Base-by-base conservation (phyloP, 805 yeast species). In the Candida pseudoglaebosa region DNA sequence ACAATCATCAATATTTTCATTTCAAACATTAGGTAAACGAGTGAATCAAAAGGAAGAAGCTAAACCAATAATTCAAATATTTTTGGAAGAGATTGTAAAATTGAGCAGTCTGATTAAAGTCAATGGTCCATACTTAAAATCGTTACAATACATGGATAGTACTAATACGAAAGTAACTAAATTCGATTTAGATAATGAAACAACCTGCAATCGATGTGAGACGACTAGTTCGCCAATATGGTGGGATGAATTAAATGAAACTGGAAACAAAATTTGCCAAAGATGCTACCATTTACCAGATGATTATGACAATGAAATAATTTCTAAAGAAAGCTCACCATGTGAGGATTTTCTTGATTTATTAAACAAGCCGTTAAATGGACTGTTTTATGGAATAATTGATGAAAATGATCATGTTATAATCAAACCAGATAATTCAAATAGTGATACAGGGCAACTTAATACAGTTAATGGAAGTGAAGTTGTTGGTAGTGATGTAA, bases 31-130 rank as follows among this genome's bases (percentile, higher is more conserved):
- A 4, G 76, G 62, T n/a, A 65, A 50, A 43, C 39, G 64, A 44
- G 53, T 34, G 14, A 47, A 46, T 37, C 45, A 55, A 4, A 47
- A 61, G 43, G 63, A 61, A 28, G 61, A 52, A 18, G 15, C 34
- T 7, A 55, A 51, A 37, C 67, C 81, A 16, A 46, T 74, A 21
- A 48, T 75, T 9, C 63, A 57, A 42, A 48, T 65, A 26, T 75
- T 61, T 53, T 48, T 62, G 28, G 70, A 60, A 37, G 79, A 65
- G 41, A 24, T 63, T 9, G 31, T 47, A 9, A 57, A 21, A 22
- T n/a, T n/a, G 10, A 40, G 32, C 10, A 28, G 21, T 12, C 34
- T 40, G 16, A 45, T 39, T n/a, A 49, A 47, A 28, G 33, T 53
- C 8, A 53, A 52, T 1, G 72, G 72, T 0, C 62, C 67, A 4